phyloP scores from a whole-genome alignment of 208 protist genomes.

The Acanthamoeba lenticulata region DNA sequence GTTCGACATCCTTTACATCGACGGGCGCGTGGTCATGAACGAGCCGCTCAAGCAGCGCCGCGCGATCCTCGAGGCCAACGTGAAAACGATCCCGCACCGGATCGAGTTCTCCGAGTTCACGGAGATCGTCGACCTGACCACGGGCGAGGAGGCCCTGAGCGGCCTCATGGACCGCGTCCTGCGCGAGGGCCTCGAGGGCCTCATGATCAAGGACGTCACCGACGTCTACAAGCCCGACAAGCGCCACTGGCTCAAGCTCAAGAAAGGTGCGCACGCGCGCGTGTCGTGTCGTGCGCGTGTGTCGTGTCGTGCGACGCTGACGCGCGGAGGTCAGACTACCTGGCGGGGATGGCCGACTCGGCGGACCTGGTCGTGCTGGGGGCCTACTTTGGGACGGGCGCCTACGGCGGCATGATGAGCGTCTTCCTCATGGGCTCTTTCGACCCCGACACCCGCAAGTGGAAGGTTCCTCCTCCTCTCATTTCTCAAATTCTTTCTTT shows the following conservation, averaged over 20 bases:
- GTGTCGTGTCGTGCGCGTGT: background rate
- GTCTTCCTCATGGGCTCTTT: slow-evolving; percentile 89
- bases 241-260: slow-evolving; percentile 92
- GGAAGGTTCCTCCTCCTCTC: slow-evolving; percentile 78
- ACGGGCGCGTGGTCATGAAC: slow-evolving; percentile 79
- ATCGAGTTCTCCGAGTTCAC: slow-evolving; percentile 84
- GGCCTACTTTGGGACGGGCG: slow-evolving; percentile 89
- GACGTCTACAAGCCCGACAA: slow-evolving; percentile 87
- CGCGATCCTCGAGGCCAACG: slow-evolving; percentile 12
- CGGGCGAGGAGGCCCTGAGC: slow-evolving; percentile 69
- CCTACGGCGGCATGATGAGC: slow-evolving; percentile 85
- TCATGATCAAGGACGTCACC: slow-evolving; percentile 89
- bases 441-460: slow-evolving; percentile 80
- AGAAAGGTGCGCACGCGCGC: slow-evolving; percentile 79
- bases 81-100: slow-evolving; percentile 62
- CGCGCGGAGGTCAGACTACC: slow-evolving; percentile 80
- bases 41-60: slow-evolving; percentile 28
- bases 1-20: slow-evolving; percentile 90
- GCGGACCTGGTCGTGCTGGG: slow-evolving; percentile 90
- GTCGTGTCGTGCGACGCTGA: background rate
- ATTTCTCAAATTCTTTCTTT: background rate
- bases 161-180: slow-evolving; percentile 86
- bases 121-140: slow-evolving; percentile 76
- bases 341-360: slow-evolving; percentile 88
- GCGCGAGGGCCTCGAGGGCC: slow-evolving; percentile 87